Evolutionary conservation across 2,329 filamentous ascomycete species (phyloP).

Genomic region (Pseudohalonectria lignicola): DNA sequence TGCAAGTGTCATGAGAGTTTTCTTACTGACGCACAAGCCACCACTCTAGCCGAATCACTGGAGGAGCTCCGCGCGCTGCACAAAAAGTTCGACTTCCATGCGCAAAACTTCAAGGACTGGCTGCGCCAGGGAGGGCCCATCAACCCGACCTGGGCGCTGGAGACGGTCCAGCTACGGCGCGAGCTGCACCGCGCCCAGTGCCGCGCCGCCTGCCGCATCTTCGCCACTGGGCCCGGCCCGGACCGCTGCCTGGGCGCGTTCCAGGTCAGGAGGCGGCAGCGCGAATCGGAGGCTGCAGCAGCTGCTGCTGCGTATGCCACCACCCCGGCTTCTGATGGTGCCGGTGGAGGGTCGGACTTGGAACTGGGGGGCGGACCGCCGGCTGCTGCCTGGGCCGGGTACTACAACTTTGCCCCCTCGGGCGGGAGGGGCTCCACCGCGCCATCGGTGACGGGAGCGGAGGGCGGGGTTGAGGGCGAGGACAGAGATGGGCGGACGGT

Average conservation of each 20-base stretch:
- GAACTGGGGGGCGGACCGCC: no score
- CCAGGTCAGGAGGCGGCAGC: slow-evolving; percentile 39
- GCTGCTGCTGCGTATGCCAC: neutral
- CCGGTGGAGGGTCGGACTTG: no score
- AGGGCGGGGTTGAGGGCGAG: neutral
- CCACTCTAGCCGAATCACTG: slow-evolving; percentile 35
- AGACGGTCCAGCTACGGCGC: slow-evolving; percentile 35
- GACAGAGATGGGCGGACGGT: neutral
- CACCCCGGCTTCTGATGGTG: no score
- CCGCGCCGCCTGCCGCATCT: slow-evolving; percentile 44
- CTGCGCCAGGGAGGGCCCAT: slow-evolving; percentile 41
- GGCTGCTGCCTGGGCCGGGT: no score
- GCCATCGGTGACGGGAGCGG: no score
- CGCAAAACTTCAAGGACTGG: slow-evolving; percentile 43
- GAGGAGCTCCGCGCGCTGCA: slow-evolving; percentile 35
- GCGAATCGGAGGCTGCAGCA: slow-evolving; percentile 25
- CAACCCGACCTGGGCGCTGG: slow-evolving; percentile 42
- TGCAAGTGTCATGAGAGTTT: no score
- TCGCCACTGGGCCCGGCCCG: slow-evolving; percentile 34
- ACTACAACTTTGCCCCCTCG: no score
- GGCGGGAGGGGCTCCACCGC: no score
- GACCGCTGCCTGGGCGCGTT: slow-evolving; percentile 45
- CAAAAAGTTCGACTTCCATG: slow-evolving; percentile 32
- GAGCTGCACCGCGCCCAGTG: slow-evolving; percentile 48
- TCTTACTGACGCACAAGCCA: slow-evolving; percentile 1